Base-by-base conservation (phyloP, 768 basidiomycete species). In the Kwoniella sp. region DNA sequence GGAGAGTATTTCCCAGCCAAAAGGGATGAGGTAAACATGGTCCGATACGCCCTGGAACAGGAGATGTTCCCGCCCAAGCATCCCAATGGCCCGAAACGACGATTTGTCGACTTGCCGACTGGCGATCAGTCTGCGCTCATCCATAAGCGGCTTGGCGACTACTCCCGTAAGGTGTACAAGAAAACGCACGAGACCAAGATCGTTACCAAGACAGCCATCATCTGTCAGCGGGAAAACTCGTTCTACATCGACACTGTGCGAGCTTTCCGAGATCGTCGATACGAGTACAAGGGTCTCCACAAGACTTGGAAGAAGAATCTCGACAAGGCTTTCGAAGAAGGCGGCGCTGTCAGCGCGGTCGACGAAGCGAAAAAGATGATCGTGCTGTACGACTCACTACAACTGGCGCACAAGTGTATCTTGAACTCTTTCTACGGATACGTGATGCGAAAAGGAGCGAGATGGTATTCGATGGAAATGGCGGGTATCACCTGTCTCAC, bases 391-490 rank as follows among this genome's bases (percentile, higher is more conserved):
- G 96, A 98, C 80, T 98, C 96, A 3, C 86, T 99, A 34, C 96
- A 99, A 80, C 88, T 99, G 28, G 96, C 96, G 2, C 96, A 99
- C 86, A 99, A 99, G 83, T 97, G 94, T 77, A 99, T 99, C 78
- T 87, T 99, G 70, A 99, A 99, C 84, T 98, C 96, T 2, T 99
- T 99, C 85, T 99, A 99, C 78, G 96, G 96, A 37, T 99, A 99
- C 73, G 95, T 99, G 79, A 98, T 98, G 96, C 88, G 96, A 45
- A 98, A 99, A 79, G 96, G 96, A 58, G 96, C 96, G 20, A 85
- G 96, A 30, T 99, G 96, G 96, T 94, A 97, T 80, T 98, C 95
- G 29, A 97, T 99, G 96, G 96, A 99, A 83, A 99, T 99, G 96
- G 96, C 96, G 0, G 96, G 96, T 7, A 97, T 99, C 68, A 98